phyloP scores from a whole-genome alignment of 1,139 yeast species.

The Sugiyamaella sp. region DNA sequence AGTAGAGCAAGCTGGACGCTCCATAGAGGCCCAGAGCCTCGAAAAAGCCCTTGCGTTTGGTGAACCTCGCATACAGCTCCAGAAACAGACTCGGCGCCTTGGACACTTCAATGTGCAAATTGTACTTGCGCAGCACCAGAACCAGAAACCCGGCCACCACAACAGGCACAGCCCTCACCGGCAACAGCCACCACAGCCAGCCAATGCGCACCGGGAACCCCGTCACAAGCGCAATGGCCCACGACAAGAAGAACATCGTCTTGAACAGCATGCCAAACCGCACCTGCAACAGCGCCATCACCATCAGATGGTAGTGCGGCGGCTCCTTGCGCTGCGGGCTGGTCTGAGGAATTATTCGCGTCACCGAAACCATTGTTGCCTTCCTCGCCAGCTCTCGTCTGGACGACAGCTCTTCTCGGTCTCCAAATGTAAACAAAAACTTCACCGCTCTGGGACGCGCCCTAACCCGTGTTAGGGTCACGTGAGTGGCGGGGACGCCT shows the following conservation, averaged over 20 bases:
- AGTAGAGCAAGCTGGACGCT: slow-evolving; percentile 47
- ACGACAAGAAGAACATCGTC: slow-evolving; percentile 32
- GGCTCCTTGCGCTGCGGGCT: slow-evolving; percentile 16
- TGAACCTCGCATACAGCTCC: slow-evolving; percentile 49
- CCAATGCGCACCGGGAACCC: slow-evolving; percentile 27
- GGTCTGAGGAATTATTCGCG: slow-evolving; percentile 14
- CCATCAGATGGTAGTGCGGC: slow-evolving; percentile 36
- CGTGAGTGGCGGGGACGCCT: slow-evolving; percentile 4
- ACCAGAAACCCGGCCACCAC: slow-evolving; percentile 34
- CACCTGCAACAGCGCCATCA: slow-evolving; percentile 35
- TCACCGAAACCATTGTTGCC: slow-evolving; percentile 16
- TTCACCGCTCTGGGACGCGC: neutral
- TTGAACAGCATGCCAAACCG: slow-evolving; percentile 38
- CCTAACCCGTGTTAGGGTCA: slow-evolving; percentile 14
- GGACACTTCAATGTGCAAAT: slow-evolving; percentile 29
- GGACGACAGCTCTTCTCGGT: too few relatives aligned
- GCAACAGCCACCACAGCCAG: slow-evolving; percentile 35
- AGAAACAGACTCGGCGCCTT: slow-evolving; percentile 29
- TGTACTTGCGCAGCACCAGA: slow-evolving; percentile 37
- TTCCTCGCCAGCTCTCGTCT: neutral
- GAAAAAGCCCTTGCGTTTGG: slow-evolving; percentile 47
- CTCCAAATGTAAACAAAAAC: slow-evolving; percentile 13
- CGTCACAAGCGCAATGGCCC: slow-evolving; percentile 26
- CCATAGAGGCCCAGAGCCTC: slow-evolving; percentile 46
- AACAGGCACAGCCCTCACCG: slow-evolving; percentile 33